phyloP scores from a whole-genome alignment of 257 asterid genomes.

The Eustoma russellianum region DNA sequence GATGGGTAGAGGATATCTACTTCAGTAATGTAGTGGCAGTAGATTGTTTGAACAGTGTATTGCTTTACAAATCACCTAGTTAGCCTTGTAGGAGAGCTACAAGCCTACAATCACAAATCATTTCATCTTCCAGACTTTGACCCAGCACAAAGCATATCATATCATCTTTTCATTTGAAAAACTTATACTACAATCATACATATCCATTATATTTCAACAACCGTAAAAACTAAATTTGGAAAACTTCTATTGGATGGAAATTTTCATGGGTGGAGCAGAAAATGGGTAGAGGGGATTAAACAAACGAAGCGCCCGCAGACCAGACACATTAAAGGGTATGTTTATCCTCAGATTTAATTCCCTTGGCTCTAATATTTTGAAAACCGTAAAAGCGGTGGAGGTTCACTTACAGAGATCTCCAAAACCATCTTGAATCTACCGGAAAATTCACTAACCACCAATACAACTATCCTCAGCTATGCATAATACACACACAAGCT shows the following conservation, averaged over 20 bases:
- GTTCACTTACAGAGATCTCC: constrained; percentile 19
- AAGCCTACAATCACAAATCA: constrained; percentile 42
- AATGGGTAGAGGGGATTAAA: constrained; percentile 21
- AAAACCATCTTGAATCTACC: constrained; percentile 28
- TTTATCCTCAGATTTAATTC: constrained; percentile 30
- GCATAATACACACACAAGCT: constrained; percentile 99
- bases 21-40: too few species aligned
- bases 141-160: constrained; percentile 34
- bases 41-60: too few species aligned
- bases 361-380: constrained; percentile 5
- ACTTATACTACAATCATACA: too few species aligned
- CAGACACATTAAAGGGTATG: constrained; percentile 16
- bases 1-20: too few species aligned
- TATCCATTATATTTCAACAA: too few species aligned
- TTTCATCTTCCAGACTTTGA: constrained; percentile 32
- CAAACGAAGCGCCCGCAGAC: constrained; percentile 18
- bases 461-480: constrained; percentile 13
- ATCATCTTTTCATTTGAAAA: constrained; percentile 37
- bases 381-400: constrained; percentile 29
- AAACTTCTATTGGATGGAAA: constrained; percentile 22
- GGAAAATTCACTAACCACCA: constrained; percentile 21
- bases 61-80: constrained; percentile 28
- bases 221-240: too few species aligned
- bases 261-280: constrained; percentile 33
- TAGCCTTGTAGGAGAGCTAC: constrained; percentile 38